Evolutionary conservation across 768 basidiomycete species (phyloP), one percentile per base, ranked within the genome.

Genomic region (Sporobolomyces roseus): DNA sequence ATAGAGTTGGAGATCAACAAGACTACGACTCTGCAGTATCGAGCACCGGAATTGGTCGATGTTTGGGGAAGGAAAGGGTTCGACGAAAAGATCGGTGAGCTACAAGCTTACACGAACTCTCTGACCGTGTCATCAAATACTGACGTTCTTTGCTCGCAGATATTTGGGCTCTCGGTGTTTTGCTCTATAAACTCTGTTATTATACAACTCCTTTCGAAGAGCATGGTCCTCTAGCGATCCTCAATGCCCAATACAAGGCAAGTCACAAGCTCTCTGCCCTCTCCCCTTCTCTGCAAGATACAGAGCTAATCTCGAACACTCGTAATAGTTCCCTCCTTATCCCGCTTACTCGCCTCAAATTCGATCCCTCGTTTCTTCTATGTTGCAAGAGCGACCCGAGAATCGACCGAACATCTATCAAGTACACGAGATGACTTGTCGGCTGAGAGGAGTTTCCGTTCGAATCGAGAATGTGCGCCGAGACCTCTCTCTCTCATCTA

Each of bases 141-240:
- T n/a, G n/a, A n/a, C n/a, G n/a, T n/a, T n/a, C n/a, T n/a, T n/a
- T n/a, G n/a, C n/a, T n/a, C n/a, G 3, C 62, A 78, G 94, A 99
- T 75, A 88, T 99, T 0, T 99, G 96, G 96, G 96, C 96, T 0
- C 83, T 99, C 29, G 96, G 94, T 29, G 93, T 98, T 21, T 81
- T 99, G 67, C 83, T 99, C 19, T 99, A 97, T 82, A 99, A 98
- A 81, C 85, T 99, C 19, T 98, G 96, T 79, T 99, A 97, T 80
- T 99, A 99, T 79, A 99, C 93, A 0, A 99, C 96, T 1, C 96
- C 96, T 0, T 99, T 99, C 76, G 96, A 99, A 79, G 94, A 97
- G 76, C 93, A 97, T 74, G 94, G 94, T 1, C 90, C 91, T 3
- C 81, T 99, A 59, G 96, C 96, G 3, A 98, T 98, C 70, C 82